Base-by-base conservation (phyloP, 208 protist species). In the Wallacemonas collosoma region DNA sequence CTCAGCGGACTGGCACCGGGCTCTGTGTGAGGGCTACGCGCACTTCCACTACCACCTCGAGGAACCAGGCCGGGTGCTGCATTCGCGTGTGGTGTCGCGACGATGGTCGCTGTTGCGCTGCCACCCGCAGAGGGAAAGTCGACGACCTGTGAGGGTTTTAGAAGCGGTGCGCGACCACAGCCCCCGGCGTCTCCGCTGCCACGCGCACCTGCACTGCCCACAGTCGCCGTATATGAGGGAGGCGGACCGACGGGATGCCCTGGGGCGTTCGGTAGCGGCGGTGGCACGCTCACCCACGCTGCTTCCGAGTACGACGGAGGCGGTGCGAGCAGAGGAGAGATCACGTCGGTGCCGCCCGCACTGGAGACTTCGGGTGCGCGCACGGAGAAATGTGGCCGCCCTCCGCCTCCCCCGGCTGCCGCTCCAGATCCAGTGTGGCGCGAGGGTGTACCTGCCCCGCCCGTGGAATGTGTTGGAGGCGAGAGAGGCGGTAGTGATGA, bases 301-400 rank as follows among this genome's bases (percentile, higher is more conserved):
- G 17, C 36, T 15, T 62, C 60, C 40, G 60, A 9, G 60, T 65
- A 65, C n/a, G 60, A 14, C 60, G 60, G 60, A 8, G 60, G 60
- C 8, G 60, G 60, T 3, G 38, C 41, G n/a, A 65, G 38, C 15
- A 65, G 36, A 3, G 60, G 60, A 6, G 60, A 65, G 40, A 12
- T n/a, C n/a, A 17, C 26, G 38, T 8, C 6, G 14, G 60, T 53
- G 40, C 3, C 4, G n/a, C 43, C 41, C 7, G 14, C 7, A 41
- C 60, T 62, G 9, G 11, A n/a, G 7, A 38, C 56, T 7, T 62
- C 56, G 36, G 56, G 56, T 15, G 38, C 60, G 12, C 15, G 60
- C 40, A 65, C 60, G 17, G 53, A 57, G 53, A 57, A 57, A 17
- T 15, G 15, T 6, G 17, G 53, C 53, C 53, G 53, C 9, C 53